Evolutionary conservation across 176 grass and related monocot species (phyloP).

Genomic region (Panicum miliaceum): DNA sequence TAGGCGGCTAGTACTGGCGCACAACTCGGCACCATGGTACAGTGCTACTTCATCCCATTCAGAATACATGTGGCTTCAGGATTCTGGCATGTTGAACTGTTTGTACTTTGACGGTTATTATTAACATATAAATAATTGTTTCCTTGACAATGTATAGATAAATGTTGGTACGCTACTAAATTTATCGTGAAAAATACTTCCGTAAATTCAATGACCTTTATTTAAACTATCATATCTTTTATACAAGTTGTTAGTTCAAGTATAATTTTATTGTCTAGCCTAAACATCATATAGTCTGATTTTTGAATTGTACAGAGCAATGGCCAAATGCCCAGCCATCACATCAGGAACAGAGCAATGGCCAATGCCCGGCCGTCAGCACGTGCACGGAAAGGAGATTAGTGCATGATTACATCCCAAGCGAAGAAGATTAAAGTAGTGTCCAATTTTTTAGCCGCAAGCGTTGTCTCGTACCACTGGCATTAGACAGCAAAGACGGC

Average conservation of each 20-base stretch:
- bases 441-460: neutral
- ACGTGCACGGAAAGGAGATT: neutral
- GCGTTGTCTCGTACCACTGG: neutral
- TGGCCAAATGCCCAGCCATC: neutral
- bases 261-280: neutral
- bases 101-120: neutral
- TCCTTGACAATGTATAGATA: neutral
- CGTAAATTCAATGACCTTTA: neutral
- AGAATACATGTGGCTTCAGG: neutral
- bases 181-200: neutral
- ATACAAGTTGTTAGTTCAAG: neutral
- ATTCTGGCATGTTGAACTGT: neutral
- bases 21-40: neutral
- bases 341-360: neutral
- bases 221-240: neutral
- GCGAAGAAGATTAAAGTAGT: neutral
- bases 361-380: neutral
- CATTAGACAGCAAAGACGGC: neutral
- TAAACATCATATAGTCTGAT: neutral
- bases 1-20: neutral
- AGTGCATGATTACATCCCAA: slow-evolving; percentile 28
- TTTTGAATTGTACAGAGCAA: neutral
- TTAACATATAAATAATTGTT: too few species aligned
- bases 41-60: neutral
- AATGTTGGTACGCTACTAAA: neutral